These are phyloP conservation scores for Cercospora janseana DNA, from an alignment of 2,329 filamentous ascomycete genomes.

Conservation along the genomic window DNA sequence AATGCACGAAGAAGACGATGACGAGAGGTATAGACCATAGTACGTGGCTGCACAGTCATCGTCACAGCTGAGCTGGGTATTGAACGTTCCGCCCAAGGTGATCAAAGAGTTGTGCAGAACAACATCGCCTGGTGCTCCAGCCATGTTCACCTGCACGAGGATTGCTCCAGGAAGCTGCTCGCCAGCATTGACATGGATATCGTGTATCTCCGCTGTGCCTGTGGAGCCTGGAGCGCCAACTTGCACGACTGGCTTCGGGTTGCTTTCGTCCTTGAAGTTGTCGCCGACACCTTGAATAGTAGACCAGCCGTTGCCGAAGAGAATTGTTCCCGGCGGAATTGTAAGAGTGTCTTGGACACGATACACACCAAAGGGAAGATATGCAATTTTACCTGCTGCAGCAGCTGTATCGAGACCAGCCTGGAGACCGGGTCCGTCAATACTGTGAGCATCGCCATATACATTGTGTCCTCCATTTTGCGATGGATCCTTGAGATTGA, in stretches of 20 bases:
- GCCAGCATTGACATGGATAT: constrained; percentile 53
- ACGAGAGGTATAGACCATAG: constrained; percentile 48
- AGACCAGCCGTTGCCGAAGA: constrained; percentile 57
- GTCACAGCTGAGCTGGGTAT: constrained; percentile 39
- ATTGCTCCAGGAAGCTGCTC: constrained; percentile 46
- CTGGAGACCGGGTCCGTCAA: constrained; percentile 35
- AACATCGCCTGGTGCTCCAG: constrained; percentile 50
- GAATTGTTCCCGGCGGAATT: constrained; percentile 49
- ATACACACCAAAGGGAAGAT: constrained; percentile 46
- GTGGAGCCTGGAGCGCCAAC: constrained; percentile 52
- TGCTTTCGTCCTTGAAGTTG: constrained; percentile 45
- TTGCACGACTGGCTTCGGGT: constrained; percentile 50
- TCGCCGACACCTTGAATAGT: constrained; percentile 47
- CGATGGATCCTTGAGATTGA: constrained; percentile 18
- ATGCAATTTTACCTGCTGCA: constrained; percentile 38
- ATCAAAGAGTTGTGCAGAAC: constrained; percentile 39
- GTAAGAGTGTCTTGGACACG: constrained; percentile 47
- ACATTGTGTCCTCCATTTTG: constrained; percentile 19
- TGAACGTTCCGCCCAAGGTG: constrained; percentile 37
- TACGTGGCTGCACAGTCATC: constrained; percentile 34
- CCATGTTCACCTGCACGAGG: constrained; percentile 53
- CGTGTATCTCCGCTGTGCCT: constrained; percentile 51
- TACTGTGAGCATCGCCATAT: constrained; percentile 38
- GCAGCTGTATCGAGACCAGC: constrained; percentile 23
- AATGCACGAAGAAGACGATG: constrained; percentile 49